Conservation (phyloP, 192 early-diverging fungal genomes). For the Podochytrium sp. region DNA sequence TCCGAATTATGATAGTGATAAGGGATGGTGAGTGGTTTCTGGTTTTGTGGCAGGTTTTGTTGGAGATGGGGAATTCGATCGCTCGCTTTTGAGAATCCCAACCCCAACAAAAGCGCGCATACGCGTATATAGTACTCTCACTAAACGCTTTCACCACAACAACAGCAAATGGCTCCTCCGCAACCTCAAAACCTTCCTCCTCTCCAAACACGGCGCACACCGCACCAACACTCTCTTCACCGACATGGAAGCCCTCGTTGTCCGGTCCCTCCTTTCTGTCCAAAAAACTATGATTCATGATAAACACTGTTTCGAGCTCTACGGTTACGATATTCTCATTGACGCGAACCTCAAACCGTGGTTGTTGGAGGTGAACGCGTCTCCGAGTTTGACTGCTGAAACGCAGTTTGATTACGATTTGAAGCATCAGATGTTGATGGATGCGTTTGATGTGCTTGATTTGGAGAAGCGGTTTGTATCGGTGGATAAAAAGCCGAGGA, state of each 20-base stretch:
- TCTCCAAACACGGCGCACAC: constrained; percentile 54
- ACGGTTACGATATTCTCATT: constrained; percentile 68
- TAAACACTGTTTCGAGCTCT: constrained; percentile 70
- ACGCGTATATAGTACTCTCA: neutral
- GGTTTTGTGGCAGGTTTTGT: too few relatives aligned
- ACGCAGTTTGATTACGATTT: constrained; percentile 70
- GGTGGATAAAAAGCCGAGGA: constrained; percentile 41
- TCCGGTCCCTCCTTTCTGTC: constrained; percentile 59
- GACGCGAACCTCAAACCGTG: constrained; percentile 65
- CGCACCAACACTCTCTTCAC: constrained; percentile 56
- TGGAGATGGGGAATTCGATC: too few relatives aligned
- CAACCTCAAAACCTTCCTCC: constrained; percentile 59
- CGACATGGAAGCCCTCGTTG: constrained; percentile 65
- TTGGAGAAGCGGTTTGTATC: constrained; percentile 48
- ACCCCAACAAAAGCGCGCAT: neutral
- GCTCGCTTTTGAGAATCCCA: too few relatives aligned
- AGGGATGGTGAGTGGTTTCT: constrained; percentile 50
- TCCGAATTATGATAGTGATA: constrained; percentile 58
- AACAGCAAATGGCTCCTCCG: constrained; percentile 62
- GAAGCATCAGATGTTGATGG: constrained; percentile 62
- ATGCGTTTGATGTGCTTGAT: constrained; percentile 66
- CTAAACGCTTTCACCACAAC: neutral
- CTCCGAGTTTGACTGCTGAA: constrained; percentile 61
- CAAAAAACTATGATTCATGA: constrained; percentile 75
- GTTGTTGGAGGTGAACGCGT: constrained; percentile 68